These are phyloP conservation scores for Rhodotorula sp. DNA, from an alignment of 1,284 basidiomycete species.

Conservation along the genomic window DNA sequence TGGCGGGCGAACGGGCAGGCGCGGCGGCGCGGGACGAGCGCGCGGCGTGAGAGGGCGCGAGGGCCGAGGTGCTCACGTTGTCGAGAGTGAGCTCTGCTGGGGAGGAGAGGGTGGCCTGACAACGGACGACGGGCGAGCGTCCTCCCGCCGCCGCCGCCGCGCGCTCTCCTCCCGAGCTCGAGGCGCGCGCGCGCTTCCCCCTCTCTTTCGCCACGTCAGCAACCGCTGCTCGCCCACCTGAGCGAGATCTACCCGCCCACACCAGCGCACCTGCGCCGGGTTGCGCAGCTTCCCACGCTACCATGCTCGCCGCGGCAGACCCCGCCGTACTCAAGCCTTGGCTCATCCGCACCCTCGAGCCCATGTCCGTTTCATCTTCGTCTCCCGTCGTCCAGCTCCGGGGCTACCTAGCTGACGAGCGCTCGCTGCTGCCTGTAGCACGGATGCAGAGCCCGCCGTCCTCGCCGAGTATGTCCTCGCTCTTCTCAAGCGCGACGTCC, in stretches of 20 bases:
- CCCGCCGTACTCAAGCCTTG: conserved; percentile 54
- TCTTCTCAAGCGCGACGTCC: conserved; percentile 84
- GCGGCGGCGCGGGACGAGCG: background rate
- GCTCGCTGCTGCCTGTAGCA: conserved; percentile 59
- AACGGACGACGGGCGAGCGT: background rate
- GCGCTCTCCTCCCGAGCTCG: background rate
- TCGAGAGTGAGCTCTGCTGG: background rate
- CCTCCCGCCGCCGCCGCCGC: too few species aligned
- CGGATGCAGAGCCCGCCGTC: conserved; percentile 92
- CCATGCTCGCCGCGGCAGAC: conserved; percentile 8
- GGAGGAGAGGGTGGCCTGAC: conserved; percentile 2
- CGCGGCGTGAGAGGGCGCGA: background rate
- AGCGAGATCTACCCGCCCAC: too few species aligned
- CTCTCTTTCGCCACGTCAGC: background rate
- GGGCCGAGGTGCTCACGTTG: background rate
- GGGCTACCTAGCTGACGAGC: background rate
- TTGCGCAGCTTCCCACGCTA: too few species aligned
- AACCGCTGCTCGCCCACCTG: background rate
- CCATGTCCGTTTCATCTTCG: conserved; percentile 62
- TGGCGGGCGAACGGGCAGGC: background rate
- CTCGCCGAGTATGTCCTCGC: conserved; percentile 93
- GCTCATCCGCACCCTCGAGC: conserved; percentile 79
- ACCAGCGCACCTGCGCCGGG: too few species aligned
- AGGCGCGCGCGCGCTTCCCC: background rate
- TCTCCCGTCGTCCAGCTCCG: too few species aligned